Evolutionary conservation across 2,329 filamentous ascomycete genomes (phyloP).

Genomic region (Fusarium haematococcum): DNA sequence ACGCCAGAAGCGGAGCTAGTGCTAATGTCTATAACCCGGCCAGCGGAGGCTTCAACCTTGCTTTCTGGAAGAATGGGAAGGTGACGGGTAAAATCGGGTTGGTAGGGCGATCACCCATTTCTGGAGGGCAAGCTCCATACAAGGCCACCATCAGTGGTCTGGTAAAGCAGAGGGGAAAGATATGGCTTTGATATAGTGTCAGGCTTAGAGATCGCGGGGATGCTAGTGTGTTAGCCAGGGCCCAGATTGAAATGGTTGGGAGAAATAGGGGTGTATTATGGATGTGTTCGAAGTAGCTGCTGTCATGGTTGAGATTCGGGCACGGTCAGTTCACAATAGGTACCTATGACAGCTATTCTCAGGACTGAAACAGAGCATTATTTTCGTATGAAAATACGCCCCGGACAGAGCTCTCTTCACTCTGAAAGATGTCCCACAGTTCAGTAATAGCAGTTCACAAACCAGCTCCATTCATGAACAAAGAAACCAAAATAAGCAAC

Average conservation of each 20-base stretch:
- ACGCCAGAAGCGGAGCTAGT: background rate
- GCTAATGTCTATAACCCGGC: conserved; percentile 8
- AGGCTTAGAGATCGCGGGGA: background rate
- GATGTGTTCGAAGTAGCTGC: background rate
- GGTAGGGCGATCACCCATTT: background rate
- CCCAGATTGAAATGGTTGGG: background rate
- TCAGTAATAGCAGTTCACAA: background rate
- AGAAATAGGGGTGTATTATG: background rate
- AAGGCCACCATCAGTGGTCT: conserved; percentile 1
- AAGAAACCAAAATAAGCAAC: background rate
- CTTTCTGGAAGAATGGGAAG: conserved; percentile 8
- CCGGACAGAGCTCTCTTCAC: background rate
- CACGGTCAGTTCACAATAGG: background rate
- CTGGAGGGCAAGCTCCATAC: conserved; percentile 6
- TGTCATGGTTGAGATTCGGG: background rate
- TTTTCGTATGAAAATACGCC: background rate
- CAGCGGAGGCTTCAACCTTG: conserved; percentile 3
- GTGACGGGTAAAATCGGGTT: conserved; percentile 8
- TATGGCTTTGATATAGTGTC: background rate
- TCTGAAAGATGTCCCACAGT: background rate
- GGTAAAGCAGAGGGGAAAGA: conserved; percentile 13
- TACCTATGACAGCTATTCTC: background rate
- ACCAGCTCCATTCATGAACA: background rate
- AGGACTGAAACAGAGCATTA: background rate
- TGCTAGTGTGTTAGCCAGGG: background rate